Evolutionary conservation across 768 basidiomycete genomes (phyloP), one percentile per base, ranked within the genome.

Genomic region (Russula brevipes): DNA sequence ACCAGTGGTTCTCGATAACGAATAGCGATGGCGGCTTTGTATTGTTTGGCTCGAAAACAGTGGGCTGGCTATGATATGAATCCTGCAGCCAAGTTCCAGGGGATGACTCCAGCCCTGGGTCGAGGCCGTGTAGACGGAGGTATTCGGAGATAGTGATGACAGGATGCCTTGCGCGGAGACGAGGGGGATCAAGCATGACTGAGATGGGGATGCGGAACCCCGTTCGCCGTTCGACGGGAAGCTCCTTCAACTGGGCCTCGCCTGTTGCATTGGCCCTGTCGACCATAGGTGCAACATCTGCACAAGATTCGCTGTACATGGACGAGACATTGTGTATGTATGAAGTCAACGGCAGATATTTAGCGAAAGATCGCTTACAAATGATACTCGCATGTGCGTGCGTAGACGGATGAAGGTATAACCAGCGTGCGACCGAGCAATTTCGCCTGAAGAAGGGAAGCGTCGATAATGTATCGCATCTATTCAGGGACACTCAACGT

Each of bases 401-500:
- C 79, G 46, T 81, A 81, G 57, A 81, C 73, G 63, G 74, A 77
- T 2, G 80, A 76, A 6, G 80, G 80, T 45, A 81, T 55, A 50
- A 81, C 70, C 55, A 77, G 73, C 1, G 77, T 78, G 39, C 80
- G 74, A 67, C 78, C 77, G 39, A 80, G 72, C 9, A 81, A 67
- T 36, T 68, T 66, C 30, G 79, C 78, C 45, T 81, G 80, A 24
- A 79, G 59, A 14, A 81, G 64, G 5, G 78, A 72, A 1, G 78
- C 75, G 60, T 81, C 80, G 59, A 81, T 75, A 58, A 81, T 81
- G 62, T 81, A 81, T 19, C 79, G 76, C 73, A 81, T 74, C 80
- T 79, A 44, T 54, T 12, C 38, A 63, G 14, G 44, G 35, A 4
- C 9, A n/a, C 57, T 67, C 47, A 41, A 50, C 17, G 24, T 38